Base-by-base conservation (phyloP, 1,284 basidiomycete genomes). In the Tremellales sp. region DNA sequence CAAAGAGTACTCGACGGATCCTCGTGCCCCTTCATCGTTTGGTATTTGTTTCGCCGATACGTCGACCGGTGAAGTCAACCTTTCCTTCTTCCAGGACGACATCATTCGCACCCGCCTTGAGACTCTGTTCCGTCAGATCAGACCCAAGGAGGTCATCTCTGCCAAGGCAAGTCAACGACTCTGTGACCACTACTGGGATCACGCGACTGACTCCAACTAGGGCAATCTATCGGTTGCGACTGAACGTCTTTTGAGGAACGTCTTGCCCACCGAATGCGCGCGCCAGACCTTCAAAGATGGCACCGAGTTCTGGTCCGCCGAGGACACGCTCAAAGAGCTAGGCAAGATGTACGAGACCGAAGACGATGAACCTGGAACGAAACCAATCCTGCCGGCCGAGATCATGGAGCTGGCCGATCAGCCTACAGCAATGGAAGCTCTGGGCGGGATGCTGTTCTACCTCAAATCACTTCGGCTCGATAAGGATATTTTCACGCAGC, bases 11-110 rank as follows among this genome's bases (percentile, higher is more conserved):
- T 31, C 56, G 57, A 33, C 60, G 7, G 60, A 61, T 12, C 54
- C 57, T 3, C 55, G 46, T 43, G 54, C 49, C 1, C 61, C 53
- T 2, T 70, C 69, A 0, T 56, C 77, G 17, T 98, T 97, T 68
- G 96, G 96, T 1, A 77, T 97, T 36, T 96, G 91, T 65, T 84
- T 93, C n/a, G 76, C 98, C 61, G 96, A 99, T 69, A 93, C 92
- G 51, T 82, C 93, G 6, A 98, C 96, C 0, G 94, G 92, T 52
- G 88, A 97, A 70, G 98, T 99, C 78, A 87, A 91, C 61, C 72
- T 98, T 62, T 87, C 88, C 47, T 79, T 82, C 1, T 97, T 98
- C 67, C 82, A 87, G 51, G 96, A 99, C 64, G 96, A 98, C 68
- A 80, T 89, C 13, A 92, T 87, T 61, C 82, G 91, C 35, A 97